Evolutionary conservation across 306 rosid species (phyloP), one percentile per base, ranked within the genome.

Genomic region (Sesbania bispinosa): DNA sequence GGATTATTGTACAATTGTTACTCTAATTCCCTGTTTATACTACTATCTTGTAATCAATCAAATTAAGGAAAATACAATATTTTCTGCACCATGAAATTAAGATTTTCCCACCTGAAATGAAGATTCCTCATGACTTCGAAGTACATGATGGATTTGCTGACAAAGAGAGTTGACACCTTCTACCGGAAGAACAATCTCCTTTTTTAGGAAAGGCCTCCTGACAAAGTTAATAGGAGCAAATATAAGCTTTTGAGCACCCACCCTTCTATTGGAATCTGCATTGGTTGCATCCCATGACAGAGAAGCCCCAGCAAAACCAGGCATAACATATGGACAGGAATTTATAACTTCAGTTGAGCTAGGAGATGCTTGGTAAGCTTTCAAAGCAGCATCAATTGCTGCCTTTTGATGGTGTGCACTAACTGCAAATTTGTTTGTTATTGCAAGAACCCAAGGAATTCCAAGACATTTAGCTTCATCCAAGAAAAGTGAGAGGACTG

Each of bases 401-500:
- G 87, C 84, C 75, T 79, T 89, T 71, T 94, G 98, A 42, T 86
- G 92, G 83, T 90, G 95, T 36, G 98, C 98, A 71, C 97, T 94
- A 36, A 94, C 97, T 42, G 98, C 88, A 74, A 94, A 94, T 79
- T 89, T 94, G 78, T 94, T 94, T 50, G 98, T 94, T 71, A 94
- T 80, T 47, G 98, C 98, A 75, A 94, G 96, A 55, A 94, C 90
- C 96, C 98, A 94, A 29, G 97, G 98, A 68, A 94, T 87, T 75
- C 98, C 98, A 67, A 94, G 89, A 61, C 95, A 73, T 75, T 90
- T 94, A n/a, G 96, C 98, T 80, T 94, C 97, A 67, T 90, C 98
- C 83, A 94, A 75, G 75, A 94, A 81, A 67, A 94, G 86, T 19
- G 94, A 81, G 36, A 94, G 87, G 76, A 88, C 97, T 0, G 96